phyloP scores from a whole-genome alignment of 176 grass and related monocot genomes.

The Oryza brachyantha region DNA sequence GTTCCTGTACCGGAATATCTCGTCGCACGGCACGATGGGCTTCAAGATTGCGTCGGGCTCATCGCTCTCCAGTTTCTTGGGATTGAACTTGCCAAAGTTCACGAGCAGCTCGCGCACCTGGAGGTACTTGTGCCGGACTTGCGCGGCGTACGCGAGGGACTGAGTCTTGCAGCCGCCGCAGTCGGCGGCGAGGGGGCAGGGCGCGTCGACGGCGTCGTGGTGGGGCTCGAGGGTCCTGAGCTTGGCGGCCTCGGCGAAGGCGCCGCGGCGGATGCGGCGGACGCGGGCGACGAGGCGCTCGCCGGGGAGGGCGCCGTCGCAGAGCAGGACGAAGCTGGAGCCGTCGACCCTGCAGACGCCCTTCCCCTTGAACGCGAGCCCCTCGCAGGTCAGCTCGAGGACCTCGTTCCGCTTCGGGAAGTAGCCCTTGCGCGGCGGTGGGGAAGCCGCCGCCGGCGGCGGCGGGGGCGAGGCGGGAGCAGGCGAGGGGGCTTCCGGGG shows the following conservation, averaged over 20 bases:
- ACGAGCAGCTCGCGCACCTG: slow-evolving; percentile 83
- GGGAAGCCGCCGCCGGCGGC: slow-evolving; percentile 23
- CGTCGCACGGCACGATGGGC: slow-evolving; percentile 78
- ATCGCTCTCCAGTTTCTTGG: slow-evolving; percentile 29
- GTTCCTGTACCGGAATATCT: slow-evolving; percentile 86
- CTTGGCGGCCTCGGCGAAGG: slow-evolving; percentile 72
- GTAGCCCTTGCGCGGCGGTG: slow-evolving; percentile 32
- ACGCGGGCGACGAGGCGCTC: slow-evolving; percentile 83
- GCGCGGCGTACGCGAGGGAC: slow-evolving; percentile 72
- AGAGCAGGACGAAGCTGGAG: slow-evolving; percentile 78
- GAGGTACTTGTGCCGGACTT: slow-evolving; percentile 68
- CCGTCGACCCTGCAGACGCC: slow-evolving; percentile 74
- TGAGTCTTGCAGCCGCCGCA: slow-evolving; percentile 95
- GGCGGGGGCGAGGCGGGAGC: slow-evolving; percentile 6
- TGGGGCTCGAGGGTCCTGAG: slow-evolving; percentile 73
- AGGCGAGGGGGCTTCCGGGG: slow-evolving; percentile 33
- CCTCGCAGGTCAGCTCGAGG: slow-evolving; percentile 84
- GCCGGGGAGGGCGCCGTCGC: slow-evolving; percentile 84
- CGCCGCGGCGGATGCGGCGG: slow-evolving; percentile 42
- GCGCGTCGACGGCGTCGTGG: slow-evolving; percentile 60
- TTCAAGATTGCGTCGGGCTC: slow-evolving; percentile 51
- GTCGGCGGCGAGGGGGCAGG: slow-evolving; percentile 64
- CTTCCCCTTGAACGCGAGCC: slow-evolving; percentile 82
- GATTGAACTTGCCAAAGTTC: slow-evolving; percentile 69
- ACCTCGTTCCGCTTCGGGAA: slow-evolving; percentile 83